A percentile compares a stretch with the other conserved stretches of the same genome.
These are phyloP conservation scores for Chenopodium quinoa DNA, from an alignment of 148 eudicot species.

Conservation along the genomic window DNA sequence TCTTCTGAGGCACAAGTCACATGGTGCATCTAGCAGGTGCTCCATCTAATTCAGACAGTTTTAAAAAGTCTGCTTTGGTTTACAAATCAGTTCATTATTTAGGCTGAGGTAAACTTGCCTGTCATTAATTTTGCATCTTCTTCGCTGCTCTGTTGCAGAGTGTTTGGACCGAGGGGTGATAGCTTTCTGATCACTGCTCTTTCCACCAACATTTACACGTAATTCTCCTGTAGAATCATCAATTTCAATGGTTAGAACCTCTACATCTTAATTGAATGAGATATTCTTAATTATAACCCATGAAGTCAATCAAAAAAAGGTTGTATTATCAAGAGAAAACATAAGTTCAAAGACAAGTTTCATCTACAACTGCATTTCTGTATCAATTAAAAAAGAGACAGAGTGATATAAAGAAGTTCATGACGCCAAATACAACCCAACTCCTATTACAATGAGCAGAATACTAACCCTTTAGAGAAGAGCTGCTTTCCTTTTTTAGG, in stretches of 20 bases:
- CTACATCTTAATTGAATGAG: neutral
- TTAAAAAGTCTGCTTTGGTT: neutral
- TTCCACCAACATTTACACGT: slow-evolving; percentile 64
- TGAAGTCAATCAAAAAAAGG: neutral
- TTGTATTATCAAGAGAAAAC: neutral
- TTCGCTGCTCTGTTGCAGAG: slow-evolving; percentile 96
- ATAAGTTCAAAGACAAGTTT: neutral
- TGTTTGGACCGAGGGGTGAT: slow-evolving; percentile 93
- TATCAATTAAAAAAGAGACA: neutral
- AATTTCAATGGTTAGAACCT: neutral
- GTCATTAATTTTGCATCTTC: slow-evolving; percentile 97
- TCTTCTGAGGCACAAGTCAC: neutral
- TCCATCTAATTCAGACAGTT: neutral
- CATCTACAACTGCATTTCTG: neutral
- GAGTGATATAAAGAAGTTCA: neutral
- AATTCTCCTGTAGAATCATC: slow-evolving; percentile 51
- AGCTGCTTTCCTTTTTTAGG: slow-evolving; percentile 63
- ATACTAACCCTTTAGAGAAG: slow-evolving; percentile 42
- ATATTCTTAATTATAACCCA: too few relatives aligned
- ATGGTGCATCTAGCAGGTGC: neutral
- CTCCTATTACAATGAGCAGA: neutral
- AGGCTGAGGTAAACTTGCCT: slow-evolving; percentile 55
- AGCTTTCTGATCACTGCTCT: slow-evolving; percentile 69
- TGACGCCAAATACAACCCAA: neutral
- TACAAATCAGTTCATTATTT: neutral